phyloP scores from a whole-genome alignment of 345 rosid genomes.

The Citrus inodora region DNA sequence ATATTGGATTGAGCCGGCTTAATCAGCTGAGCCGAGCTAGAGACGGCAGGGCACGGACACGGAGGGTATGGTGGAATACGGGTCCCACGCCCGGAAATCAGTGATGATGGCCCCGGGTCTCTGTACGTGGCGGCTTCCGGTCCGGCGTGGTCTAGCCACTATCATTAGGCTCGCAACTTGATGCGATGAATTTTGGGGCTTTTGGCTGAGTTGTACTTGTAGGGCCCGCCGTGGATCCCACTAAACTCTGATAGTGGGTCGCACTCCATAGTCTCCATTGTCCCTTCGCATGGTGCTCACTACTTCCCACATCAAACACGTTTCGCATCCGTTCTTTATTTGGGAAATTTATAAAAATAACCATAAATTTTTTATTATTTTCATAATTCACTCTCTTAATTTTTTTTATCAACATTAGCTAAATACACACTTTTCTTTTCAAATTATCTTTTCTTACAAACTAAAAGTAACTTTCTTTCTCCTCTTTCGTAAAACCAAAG shows the following conservation, averaged over 20 bases:
- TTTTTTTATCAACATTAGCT: no score
- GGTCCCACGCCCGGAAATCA: slow-evolving; percentile 23
- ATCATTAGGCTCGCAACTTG: slow-evolving; percentile 56
- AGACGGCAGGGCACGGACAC: background rate
- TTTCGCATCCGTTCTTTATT: background rate
- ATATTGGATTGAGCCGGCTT: slow-evolving; percentile 14
- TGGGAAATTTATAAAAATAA: no score
- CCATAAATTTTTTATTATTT: no score
- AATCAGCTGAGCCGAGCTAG: slow-evolving; percentile 9
- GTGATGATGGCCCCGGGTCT: slow-evolving; percentile 7
- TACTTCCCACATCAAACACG: background rate
- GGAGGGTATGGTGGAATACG: slow-evolving; percentile 9
- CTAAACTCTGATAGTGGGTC: background rate
- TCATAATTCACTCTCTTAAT: no score
- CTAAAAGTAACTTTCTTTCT: no score
- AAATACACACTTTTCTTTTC: no score
- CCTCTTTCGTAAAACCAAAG: no score
- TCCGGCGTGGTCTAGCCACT: slow-evolving; percentile 63
- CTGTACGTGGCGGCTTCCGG: slow-evolving; percentile 59
- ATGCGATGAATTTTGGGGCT: slow-evolving; percentile 3
- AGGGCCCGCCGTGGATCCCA: slow-evolving; percentile 16
- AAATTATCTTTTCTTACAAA: no score
- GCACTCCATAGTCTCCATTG: background rate
- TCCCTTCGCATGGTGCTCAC: background rate
- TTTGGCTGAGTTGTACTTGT: slow-evolving; percentile 16